Evolutionary conservation across 2,329 filamentous ascomycete genomes (phyloP), one percentile per base, ranked within the genome.

Genomic region (Rhynchosporium secalis): DNA sequence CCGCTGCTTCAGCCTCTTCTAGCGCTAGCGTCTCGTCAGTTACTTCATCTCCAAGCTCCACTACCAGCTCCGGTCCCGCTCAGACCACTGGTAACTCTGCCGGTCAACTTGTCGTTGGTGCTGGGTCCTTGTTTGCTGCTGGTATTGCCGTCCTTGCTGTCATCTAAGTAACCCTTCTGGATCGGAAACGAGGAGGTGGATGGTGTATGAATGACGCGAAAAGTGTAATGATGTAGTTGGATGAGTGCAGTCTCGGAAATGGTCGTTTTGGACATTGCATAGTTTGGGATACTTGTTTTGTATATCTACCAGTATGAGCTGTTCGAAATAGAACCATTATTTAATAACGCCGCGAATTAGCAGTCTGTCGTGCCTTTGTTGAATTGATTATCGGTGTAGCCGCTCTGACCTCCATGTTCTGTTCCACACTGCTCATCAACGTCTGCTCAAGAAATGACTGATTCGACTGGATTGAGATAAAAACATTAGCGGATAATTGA

Each of bases 91-190:
- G 33, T 36, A 60, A 45, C 2, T 55, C 47, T 5, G 58, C 58
- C 10, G 51, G 56, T 26, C 56, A 52, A 9, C 26, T 56, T 3
- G 45, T 10, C n/a, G 49, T 28, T 13, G 59, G 58, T 45, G 51
- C 59, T 12, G 62, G 58, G 26, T 48, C 58, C 29, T 41, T 62
- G 20, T 48, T 52, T 20, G 47, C 47, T n/a, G 48, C 49, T 56
- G 58, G 57, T 5, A 12, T 61, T 13, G 62, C 58, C 9, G 31
- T 57, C 6, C 13, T 60, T 8, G 58, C 62, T 63, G 54, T 33
- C 12, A 55, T 63, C 13, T 63, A 61, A 45, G 29, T 26, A 48
- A 48, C 46, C 28, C 9, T 3, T n/a, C 15, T 54, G 12, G 36
- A 6, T 54, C 20, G 3, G 59, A 48, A 36, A 8, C 20, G 12